Base-by-base conservation (phyloP, 2,329 filamentous ascomycete genomes). In the Macroventuria anomochaeta region DNA sequence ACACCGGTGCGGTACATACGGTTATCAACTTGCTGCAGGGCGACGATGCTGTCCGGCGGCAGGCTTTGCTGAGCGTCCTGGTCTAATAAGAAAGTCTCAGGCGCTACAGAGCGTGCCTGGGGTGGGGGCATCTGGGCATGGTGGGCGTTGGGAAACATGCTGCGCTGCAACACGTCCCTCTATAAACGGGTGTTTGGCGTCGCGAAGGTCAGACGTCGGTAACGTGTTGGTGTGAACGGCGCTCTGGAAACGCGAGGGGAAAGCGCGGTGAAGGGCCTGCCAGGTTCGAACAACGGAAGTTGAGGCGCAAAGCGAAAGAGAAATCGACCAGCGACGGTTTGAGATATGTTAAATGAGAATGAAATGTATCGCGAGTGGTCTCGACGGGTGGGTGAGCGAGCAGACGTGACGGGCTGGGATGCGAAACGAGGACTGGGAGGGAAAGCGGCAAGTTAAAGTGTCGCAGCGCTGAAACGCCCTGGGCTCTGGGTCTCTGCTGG, bases 71-170 rank as follows among this genome's bases (percentile, higher is more conserved):
- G 93, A 57, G 95, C 93, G 80, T 97, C 93, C 71, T 89, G 93
- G 75, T 93, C 96, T 76, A 99, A 84, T 88, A 99, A 93, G 75
- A 99, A 99, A 33, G 95, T 97, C 83, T 99, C 95, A 65, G 95
- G 95, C 78, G 96, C 97, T 60, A 81, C 79, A 28, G 77, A 77
- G 38, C 79, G 76, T 60, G 76, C 72, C 80, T 97, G 92, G 60
- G 90, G 90, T 71, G 90, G 88, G 68, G 90, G 89, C 91, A 97
- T 96, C 66, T 88, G 83, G 72, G 89, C 85, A 80, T 82, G 72
- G 64, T 92, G 89, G 57, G 73, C 62, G 66, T 64, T 75, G 60
- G 78, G 75, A 73, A 80, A 81, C 79, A 81, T 81, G 73, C 53
- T 75, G 68, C 64, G 58, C 67, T 71, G 71, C 71, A 72, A 71